Base-by-base conservation (phyloP, 1,284 basidiomycete genomes). In the Hymenochaete sp. region DNA sequence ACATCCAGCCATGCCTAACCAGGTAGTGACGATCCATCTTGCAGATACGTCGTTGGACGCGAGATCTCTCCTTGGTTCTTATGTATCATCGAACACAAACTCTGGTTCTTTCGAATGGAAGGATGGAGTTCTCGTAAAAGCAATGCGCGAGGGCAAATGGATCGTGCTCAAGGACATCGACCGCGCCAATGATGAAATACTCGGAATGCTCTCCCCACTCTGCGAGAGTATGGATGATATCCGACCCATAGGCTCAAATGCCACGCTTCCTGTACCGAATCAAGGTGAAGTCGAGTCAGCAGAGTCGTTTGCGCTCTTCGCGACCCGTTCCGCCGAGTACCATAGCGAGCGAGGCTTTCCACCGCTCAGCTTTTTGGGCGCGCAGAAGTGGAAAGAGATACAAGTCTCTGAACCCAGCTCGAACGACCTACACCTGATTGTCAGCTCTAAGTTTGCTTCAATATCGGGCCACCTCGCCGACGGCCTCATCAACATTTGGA, bases 31-130 rank as follows among this genome's bases (percentile, higher is more conserved):
- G 3, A 83, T 98, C 48, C 87, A 96, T 52, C 80, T 98, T 29
- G 90, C 92, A 4, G 93, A 96, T 56, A 93, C 91, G 0, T 96
- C 89, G 2, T 75, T 99, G 44, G 96, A 99, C 59, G 85, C 95
- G 27, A 89, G 96, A 40, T 85, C 92, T 1, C 74, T 99, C 1
- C 74, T 99, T 26, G 96, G 96, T 4, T 95, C 92, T 2, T 96
- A 98, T 51, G 71, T 92, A 2, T 96, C 95, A 1, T 97, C 93
- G 0, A 72, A 86, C 0, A 82, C 77, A 1, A 76, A 79, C 31
- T 84, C 91, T 0, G 96, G 96, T 8, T 82, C 82, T 0, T 99
- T 98, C 56, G 90, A 95, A 57, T 98, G 93, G 87, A 88, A 88
- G 60, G 93, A 98, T 55, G 96, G 96, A 9, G 86, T 93, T 0